phyloP scores from a whole-genome alignment of 1,284 basidiomycete genomes.

The Rhodotorula sp. region DNA sequence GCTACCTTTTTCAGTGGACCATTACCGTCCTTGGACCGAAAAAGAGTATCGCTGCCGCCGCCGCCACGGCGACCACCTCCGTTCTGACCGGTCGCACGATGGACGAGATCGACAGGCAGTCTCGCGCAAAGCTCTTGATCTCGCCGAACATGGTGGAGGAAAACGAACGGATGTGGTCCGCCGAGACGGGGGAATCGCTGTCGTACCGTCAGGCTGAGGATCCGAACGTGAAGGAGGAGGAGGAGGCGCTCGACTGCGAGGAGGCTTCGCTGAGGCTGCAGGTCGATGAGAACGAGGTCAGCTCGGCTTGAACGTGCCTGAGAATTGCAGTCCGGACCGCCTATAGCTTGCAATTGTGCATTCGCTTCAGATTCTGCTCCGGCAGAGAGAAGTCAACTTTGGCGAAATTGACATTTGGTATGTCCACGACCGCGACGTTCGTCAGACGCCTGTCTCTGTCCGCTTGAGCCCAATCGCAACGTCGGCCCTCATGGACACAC shows the following conservation, averaged over 20 bases:
- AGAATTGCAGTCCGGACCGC: no score
- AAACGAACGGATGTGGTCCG: neutral
- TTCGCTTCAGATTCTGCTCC: no score
- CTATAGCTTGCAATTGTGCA: no score
- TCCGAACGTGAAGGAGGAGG: neutral
- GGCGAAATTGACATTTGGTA: no score
- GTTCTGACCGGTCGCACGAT: conserved; percentile 30
- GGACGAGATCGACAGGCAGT: conserved; percentile 14
- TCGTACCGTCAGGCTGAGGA: neutral
- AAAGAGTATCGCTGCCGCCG: neutral
- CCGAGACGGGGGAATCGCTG: neutral
- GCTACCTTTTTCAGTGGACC: neutral
- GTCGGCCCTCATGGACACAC: no score
- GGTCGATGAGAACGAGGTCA: neutral
- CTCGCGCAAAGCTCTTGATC: neutral
- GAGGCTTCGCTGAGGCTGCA: neutral
- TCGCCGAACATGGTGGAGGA: neutral
- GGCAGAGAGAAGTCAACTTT: no score
- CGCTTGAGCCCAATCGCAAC: no score
- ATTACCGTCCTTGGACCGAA: neutral
- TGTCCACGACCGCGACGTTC: no score
- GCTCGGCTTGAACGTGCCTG: no score
- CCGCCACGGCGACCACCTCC: neutral
- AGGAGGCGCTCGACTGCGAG: neutral
- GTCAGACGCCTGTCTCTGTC: no score